Evolutionary conservation across 2,329 filamentous ascomycete genomes (phyloP), one percentile per base, ranked within the genome.

Genomic region (Chrysoporthe puriensis): DNA sequence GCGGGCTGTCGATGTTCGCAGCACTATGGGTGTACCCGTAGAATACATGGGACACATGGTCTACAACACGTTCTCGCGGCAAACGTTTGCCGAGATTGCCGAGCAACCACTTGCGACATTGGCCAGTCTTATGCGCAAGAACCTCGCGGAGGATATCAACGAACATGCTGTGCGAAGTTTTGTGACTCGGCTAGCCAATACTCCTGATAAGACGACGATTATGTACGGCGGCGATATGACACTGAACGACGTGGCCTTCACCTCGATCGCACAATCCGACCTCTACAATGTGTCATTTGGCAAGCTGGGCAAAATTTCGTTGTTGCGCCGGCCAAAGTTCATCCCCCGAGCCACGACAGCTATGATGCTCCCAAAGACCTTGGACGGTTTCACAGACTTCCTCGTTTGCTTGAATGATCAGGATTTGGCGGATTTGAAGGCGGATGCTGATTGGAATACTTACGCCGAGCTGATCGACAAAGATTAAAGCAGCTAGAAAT

Each of bases 11-110:
- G 76, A 78, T 66, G 70, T 63, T 6, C 71, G 77, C 44, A 64
- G 52, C 26, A 64, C 70, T 11, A 61, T 77, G 2, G 70, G 72
- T 6, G 63, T 77, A 1, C 72, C 76, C 13, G 62, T 62, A 1
- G 66, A 71, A 32, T 78, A 77, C 65, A 73, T 77, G 67, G 76
- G 76, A 6, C 72, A 75, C 21, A 63, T 75, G 64, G 73, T 73
- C 7, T 72, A 76, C 63, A 72, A 72, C 18, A 70, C 71, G 1
- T 61, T 60, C 6, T 62, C 66, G 1, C 56, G 62, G 16, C 68
- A 76, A 46, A 67, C 74, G 0, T 70, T 76, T 26, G 46, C 67
- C 14, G 62, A 74, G 62, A 34, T 54, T 32, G 50, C 50, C 2
- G 21, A 34, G 26, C 50, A 54, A 26, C 50, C 50, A 6, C 50